Conservation (phyloP, 2,329 filamentous ascomycete species). For the Ceratocystis eucalypticola region DNA sequence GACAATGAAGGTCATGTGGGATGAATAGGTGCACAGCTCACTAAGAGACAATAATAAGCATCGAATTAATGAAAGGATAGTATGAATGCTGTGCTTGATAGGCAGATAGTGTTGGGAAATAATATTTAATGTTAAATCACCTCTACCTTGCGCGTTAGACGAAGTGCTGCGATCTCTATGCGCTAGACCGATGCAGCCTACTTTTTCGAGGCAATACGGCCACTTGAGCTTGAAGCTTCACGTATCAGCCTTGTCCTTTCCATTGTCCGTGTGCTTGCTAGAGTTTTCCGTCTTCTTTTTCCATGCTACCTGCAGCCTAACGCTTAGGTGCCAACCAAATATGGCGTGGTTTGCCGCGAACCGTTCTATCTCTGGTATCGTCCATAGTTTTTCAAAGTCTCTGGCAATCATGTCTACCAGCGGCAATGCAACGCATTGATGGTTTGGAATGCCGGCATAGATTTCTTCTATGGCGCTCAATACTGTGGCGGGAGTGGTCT, state of each 20-base stretch:
- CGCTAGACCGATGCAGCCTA: too few species aligned
- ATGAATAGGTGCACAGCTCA: constrained; percentile 24
- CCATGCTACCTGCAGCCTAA: neutral
- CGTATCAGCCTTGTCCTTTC: too few species aligned
- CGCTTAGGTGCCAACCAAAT: constrained; percentile 5
- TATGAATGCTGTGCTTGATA: neutral
- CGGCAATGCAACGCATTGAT: neutral
- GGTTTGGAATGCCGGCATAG: neutral
- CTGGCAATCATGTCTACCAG: neutral
- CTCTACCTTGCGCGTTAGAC: too few species aligned
- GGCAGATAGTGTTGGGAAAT: too few species aligned
- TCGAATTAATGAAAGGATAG: neutral
- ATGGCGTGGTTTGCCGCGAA: neutral
- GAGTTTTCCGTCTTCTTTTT: neutral
- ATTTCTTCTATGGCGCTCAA: neutral
- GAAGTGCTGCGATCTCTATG: too few species aligned
- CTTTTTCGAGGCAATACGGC: too few species aligned
- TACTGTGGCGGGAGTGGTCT: neutral
- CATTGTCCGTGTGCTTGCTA: neutral
- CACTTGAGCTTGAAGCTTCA: too few species aligned
- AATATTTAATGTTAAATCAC: too few species aligned
- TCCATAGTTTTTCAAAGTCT: neutral
- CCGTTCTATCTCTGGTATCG: neutral
- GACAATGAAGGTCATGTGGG: constrained; percentile 42
- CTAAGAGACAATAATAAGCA: neutral